Evolutionary conservation across 2,329 filamentous ascomycete species (phyloP), one percentile per base, ranked within the genome.

Genomic region (Botryotinia narcissicola): DNA sequence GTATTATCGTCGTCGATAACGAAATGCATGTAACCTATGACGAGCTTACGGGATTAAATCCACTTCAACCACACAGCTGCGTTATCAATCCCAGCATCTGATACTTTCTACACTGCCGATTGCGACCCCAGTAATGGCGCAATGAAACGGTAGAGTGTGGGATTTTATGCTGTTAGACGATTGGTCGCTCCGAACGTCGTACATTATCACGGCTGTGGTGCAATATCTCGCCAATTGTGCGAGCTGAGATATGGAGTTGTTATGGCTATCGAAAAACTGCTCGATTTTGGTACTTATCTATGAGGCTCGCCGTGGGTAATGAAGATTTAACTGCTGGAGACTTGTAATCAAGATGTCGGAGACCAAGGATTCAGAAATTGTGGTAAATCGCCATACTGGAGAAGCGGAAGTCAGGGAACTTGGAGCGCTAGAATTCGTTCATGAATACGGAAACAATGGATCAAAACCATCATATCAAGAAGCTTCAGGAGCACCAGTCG

Each of bases 401-500:
- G 62, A 48, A 14, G 12, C 48, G 10, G 63, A 67, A 7, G 46
- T 73, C 22, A 59, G 40, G 37, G 63, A 63, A n/a, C 57, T 70
- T 54, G 72, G 72, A 40, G 37, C 48, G 35, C 71, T 78, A 1
- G 76, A 77, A 20, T 78, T 75, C 44, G 72, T 74, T 29, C 74
- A 76, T 29, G 77, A 77, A 57, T 73, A 70, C 51, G 86, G 84
- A 1, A 85, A 84, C 5, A 90, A 90, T 76, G 84, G 83, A 32
- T 76, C 76, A 1, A 68, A 25, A 82, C 84, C 7, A 80, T 83
- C 66, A 9, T 77, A 77, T 37, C 89, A 91, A 77, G 89, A 91
- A 78, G 88, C 87, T 0, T 84, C 84, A 12, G 89, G 89, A 54
- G 89, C 89, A 0, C 89, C 89, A 0, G 87, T 91, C 5, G 89